Conservation (phyloP, 2,329 filamentous ascomycete species). For the Penicillium corylophilum region DNA sequence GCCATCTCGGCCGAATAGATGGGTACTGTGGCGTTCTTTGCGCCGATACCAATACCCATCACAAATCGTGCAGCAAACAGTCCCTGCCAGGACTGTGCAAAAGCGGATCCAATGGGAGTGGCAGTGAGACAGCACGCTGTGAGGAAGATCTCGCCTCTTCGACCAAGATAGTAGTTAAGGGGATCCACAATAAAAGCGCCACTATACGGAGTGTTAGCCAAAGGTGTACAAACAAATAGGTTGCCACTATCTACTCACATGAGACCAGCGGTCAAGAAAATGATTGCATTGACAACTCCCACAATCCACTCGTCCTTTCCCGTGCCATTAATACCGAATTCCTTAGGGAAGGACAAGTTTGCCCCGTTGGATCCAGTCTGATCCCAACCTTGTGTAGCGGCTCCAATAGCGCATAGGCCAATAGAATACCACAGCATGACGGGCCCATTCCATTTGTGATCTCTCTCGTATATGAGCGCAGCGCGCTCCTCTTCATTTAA, state of each 20-base stretch:
- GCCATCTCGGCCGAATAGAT: conserved; percentile 56
- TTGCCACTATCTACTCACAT: conserved; percentile 34
- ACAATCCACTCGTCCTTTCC: conserved; percentile 56
- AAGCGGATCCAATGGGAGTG: conserved; percentile 64
- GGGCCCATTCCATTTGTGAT: conserved; percentile 50
- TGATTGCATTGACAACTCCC: conserved; percentile 63
- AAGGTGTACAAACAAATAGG: conserved; percentile 38
- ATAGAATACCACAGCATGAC: conserved; percentile 48
- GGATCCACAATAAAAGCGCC: conserved; percentile 67
- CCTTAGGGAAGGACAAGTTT: conserved; percentile 50
- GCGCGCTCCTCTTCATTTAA: conserved; percentile 44
- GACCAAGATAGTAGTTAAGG: conserved; percentile 58
- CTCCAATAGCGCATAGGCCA: conserved; percentile 49
- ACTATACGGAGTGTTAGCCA: conserved; percentile 17
- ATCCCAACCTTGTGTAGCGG: conserved; percentile 54
- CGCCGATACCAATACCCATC: conserved; percentile 61
- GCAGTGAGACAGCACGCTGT: conserved; percentile 62
- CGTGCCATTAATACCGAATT: conserved; percentile 43
- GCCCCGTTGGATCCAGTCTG: conserved; percentile 56
- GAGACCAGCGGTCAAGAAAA: conserved; percentile 35
- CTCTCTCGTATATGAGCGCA: conserved; percentile 45
- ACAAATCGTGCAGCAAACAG: conserved; percentile 56
- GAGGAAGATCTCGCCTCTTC: conserved; percentile 63
- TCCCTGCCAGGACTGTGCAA: conserved; percentile 58
- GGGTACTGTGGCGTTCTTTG: conserved; percentile 56